phyloP scores from a whole-genome alignment of 495 filamentous ascomycete species.

The Tuber aestivum region DNA sequence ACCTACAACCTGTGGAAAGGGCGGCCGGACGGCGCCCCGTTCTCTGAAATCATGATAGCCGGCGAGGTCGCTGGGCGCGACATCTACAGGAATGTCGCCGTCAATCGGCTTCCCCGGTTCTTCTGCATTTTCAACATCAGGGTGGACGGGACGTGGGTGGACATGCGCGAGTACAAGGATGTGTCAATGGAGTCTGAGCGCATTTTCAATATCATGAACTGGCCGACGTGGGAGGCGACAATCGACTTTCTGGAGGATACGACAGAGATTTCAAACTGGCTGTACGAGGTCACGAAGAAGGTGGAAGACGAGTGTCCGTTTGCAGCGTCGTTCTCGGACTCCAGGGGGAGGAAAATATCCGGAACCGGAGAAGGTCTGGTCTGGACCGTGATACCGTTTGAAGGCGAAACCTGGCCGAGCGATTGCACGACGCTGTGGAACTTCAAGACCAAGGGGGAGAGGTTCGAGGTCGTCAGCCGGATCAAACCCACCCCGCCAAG shows the following conservation, averaged over 20 bases:
- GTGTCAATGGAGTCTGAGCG: slow-evolving; percentile 16
- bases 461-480: slow-evolving; percentile 28
- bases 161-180: slow-evolving; percentile 26
- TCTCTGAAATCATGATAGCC: slow-evolving; percentile 31
- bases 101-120: slow-evolving; percentile 27
- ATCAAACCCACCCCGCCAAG: slow-evolving; percentile 21
- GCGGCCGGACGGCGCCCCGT: slow-evolving; percentile 1
- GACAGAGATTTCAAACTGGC: slow-evolving; percentile 13
- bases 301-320: slow-evolving; percentile 28
- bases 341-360: slow-evolving; percentile 23
- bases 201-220: slow-evolving; percentile 29
- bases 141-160: slow-evolving; percentile 22
- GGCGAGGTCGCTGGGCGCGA: slow-evolving; percentile 30
- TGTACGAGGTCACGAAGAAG: slow-evolving; percentile 20
- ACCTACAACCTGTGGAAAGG: slow-evolving; percentile 15
- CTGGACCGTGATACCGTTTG: slow-evolving; percentile 33
- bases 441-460: slow-evolving; percentile 33
- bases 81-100: slow-evolving; percentile 30
- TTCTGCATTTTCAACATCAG: slow-evolving; percentile 34
- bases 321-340: slow-evolving; percentile 18
- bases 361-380: slow-evolving; percentile 26
- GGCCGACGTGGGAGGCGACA: slow-evolving; percentile 18
- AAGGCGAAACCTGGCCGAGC: slow-evolving; percentile 17
- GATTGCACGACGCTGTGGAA: slow-evolving; percentile 22
- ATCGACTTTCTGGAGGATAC: slow-evolving; percentile 23